Base-by-base conservation (phyloP, 2,329 filamentous ascomycete species). In the Byssoonygena ceratinophila region DNA sequence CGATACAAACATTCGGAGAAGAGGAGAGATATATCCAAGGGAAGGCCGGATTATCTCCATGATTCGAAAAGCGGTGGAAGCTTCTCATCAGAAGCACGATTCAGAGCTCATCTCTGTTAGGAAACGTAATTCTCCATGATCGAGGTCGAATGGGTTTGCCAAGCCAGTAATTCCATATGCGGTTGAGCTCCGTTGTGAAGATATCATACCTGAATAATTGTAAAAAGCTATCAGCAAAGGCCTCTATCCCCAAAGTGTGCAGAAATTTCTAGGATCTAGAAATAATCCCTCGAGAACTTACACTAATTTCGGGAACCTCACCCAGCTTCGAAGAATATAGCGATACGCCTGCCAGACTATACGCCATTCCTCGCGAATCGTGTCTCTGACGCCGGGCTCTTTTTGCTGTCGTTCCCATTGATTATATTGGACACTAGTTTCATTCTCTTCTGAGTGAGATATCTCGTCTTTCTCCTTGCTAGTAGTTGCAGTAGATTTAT, bases 271-370 rank as follows among this genome's bases (percentile, higher is more conserved):
- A 14, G 29, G 12, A 34, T 41, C 20, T 41, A 23, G 22, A 31
- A 6, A 39, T 16, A 32, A 1, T 14, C 18, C 9, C 6, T 40
- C 37, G 6, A 11, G 4, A n/a, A 81, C 86, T 81, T 77, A 92
- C 85, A 85, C 53, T 56, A 77, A 77, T 43, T 69, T 74, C 0
- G 90, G 90, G 45, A 89, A 73, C 20, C 75, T 70, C 4, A 82
- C 51, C 87, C 88, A 98, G 55, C 79, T 78, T 58, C 67, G 75
- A 7, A 92, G 22, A 1, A 97, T 81, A 60, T 82, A 80, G 59
- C 79, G 76, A 45, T 80, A 74, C 0, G 82, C 82, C 54, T 75
- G 74, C 62, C 74, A 78, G 11, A 95, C 76, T 14, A 81, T 70
- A 4, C 70, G 66, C 27, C 84, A 67, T 68, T 97, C 91, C 0